Conservation (phyloP, 2,329 filamentous ascomycete species). For the Beauveria sp. region DNA sequence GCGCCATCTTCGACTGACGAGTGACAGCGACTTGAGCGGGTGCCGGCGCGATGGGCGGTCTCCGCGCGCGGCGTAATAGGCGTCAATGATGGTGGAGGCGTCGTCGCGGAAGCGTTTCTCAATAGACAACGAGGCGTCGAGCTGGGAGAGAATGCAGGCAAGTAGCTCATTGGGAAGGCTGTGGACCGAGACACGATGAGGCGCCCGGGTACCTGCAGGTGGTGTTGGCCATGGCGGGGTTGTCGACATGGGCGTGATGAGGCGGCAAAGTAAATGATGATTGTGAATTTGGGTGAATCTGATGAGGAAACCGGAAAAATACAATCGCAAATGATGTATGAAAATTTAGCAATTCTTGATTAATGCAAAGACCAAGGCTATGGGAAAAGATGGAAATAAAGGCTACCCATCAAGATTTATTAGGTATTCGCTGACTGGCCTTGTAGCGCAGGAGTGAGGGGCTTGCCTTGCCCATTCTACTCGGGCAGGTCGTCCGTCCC, state of each 20-base stretch:
- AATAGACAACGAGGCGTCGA: slow-evolving; percentile 44
- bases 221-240: neutral
- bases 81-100: slow-evolving; percentile 33
- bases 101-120: slow-evolving; percentile 37
- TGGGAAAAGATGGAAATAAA: no score
- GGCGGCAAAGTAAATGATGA: no score
- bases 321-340: no score
- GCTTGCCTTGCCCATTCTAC: no score
- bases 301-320: no score
- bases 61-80: slow-evolving; percentile 28
- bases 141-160: slow-evolving; percentile 45
- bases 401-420: no score
- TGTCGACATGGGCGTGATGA: neutral
- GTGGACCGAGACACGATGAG: slow-evolving; percentile 16
- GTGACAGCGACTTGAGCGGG: slow-evolving; percentile 49
- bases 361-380: no score
- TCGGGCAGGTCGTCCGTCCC: no score
- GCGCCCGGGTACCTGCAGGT: neutral
- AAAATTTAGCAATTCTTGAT: no score
- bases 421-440: no score
- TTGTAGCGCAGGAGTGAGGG: no score
- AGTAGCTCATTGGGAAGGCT: slow-evolving; percentile 55
- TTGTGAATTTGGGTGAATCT: no score
- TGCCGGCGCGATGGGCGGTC: neutral
- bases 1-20: slow-evolving; percentile 46